Conservation (phyloP, 2,329 filamentous ascomycete genomes). For the Arthrobotrys pseudoclavata region DNA sequence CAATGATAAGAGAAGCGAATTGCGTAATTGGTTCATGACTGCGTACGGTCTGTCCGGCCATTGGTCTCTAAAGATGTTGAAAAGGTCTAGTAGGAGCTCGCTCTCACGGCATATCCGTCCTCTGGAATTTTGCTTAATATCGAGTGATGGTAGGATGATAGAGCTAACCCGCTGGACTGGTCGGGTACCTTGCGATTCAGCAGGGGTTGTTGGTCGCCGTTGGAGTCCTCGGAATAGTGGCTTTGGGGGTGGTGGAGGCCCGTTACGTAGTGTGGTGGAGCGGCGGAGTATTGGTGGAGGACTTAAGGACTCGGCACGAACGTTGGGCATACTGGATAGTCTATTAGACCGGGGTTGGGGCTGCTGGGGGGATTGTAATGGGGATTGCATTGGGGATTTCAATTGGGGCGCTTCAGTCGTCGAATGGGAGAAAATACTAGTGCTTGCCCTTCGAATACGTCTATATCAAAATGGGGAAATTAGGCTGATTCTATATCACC, state of each 20-base stretch:
- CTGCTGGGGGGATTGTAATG: slow-evolving; percentile 14
- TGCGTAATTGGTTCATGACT: slow-evolving; percentile 56
- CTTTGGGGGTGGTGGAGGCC: slow-evolving; percentile 48
- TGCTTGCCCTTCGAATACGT: slow-evolving; percentile 50
- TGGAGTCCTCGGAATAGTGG: slow-evolving; percentile 50
- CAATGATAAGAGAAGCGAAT: slow-evolving; percentile 41
- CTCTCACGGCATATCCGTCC: slow-evolving; percentile 45
- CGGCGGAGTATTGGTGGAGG: slow-evolving; percentile 25
- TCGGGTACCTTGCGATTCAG: slow-evolving; percentile 34
- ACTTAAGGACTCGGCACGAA: slow-evolving; percentile 32
- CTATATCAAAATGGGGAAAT: not conserved
- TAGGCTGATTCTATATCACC: not conserved
- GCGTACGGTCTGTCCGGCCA: slow-evolving; percentile 57
- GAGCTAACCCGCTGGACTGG: slow-evolving; percentile 26
- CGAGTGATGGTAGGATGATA: slow-evolving; percentile 49
- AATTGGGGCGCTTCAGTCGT: slow-evolving; percentile 32
- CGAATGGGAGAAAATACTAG: slow-evolving; percentile 55
- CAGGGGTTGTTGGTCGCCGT: slow-evolving; percentile 45
- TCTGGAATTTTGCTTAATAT: slow-evolving; percentile 39
- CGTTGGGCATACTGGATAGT: slow-evolving; percentile 32
- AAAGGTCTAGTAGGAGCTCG: slow-evolving; percentile 45
- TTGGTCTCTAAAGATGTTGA: slow-evolving; percentile 44
- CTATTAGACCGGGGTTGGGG: not conserved
- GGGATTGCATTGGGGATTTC: slow-evolving; percentile 17
- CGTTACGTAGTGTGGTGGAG: slow-evolving; percentile 16